phyloP scores from a whole-genome alignment of 2,329 filamentous ascomycete species.

The Lachnellula arida region DNA sequence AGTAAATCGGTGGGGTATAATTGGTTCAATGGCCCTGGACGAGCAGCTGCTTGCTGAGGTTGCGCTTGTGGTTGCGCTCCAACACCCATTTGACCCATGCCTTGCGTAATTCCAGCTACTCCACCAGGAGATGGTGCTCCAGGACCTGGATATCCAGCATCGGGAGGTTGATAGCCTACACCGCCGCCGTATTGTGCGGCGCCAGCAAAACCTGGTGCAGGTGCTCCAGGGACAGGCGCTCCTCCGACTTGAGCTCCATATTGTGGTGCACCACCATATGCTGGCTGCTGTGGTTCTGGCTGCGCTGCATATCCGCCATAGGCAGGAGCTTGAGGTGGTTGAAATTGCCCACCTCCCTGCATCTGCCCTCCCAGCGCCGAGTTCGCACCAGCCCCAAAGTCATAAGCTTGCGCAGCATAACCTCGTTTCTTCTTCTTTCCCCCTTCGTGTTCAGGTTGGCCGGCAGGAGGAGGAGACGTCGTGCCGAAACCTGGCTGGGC shows the following conservation, averaged over 20 bases:
- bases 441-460: constrained; percentile 39
- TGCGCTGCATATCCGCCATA: constrained; percentile 33
- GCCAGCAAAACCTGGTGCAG: constrained; percentile 32
- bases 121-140: constrained; percentile 36
- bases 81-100: constrained; percentile 75
- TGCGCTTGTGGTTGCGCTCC: constrained; percentile 35
- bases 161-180: constrained; percentile 62
- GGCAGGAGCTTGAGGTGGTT: constrained; percentile 34
- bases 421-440: constrained; percentile 84
- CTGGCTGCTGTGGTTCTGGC: constrained; percentile 24
- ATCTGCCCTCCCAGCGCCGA: constrained; percentile 63
- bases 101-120: constrained; percentile 71
- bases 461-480: constrained; percentile 26
- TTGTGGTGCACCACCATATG: constrained; percentile 28
- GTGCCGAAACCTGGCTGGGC: constrained; percentile 31
- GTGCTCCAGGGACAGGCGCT: constrained; percentile 35
- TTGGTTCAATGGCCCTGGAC: constrained; percentile 67
- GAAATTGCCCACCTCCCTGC: constrained; percentile 47
- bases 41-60: constrained; percentile 46
- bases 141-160: constrained; percentile 59
- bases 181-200: constrained; percentile 35
- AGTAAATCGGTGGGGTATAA: constrained; percentile 89
- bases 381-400: constrained; percentile 86
- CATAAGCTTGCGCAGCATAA: constrained; percentile 92
- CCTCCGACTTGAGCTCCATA: constrained; percentile 32